phyloP scores from a whole-genome alignment of 371 early-diverging fungal species.

The Blakeslea trispora region DNA sequence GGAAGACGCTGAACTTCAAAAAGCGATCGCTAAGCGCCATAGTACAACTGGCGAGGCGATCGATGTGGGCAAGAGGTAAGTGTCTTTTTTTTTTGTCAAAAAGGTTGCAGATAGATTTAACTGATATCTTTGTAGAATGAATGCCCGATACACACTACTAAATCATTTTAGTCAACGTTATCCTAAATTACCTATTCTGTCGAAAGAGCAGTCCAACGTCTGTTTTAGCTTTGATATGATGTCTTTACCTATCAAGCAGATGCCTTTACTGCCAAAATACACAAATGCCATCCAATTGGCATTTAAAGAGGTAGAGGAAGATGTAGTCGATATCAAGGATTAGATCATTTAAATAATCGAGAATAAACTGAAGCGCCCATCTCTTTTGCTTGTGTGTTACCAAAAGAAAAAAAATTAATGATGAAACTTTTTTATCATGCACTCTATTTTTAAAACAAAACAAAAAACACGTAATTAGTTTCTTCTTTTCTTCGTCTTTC shows the following conservation, averaged over 20 bases:
- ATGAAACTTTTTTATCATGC: constrained; percentile 21
- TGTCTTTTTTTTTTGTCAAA: not conserved
- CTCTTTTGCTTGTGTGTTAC: constrained; percentile 1
- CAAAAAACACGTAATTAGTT: constrained; percentile 4
- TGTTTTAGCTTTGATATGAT: constrained; percentile 88
- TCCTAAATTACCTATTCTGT: constrained; percentile 73
- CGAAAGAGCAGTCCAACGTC: constrained; percentile 49
- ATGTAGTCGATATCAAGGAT: constrained; percentile 30
- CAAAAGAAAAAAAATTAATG: constrained; percentile 8
- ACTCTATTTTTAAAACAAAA: constrained; percentile 3
- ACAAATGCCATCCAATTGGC: constrained; percentile 57
- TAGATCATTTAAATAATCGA: constrained; percentile 3
- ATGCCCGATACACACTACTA: constrained; percentile 80
- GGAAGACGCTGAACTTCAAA: constrained; percentile 75
- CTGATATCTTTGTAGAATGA: constrained; percentile 55
- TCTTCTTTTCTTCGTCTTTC: constrained; percentile 3
- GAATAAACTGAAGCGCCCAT: constrained; percentile 8
- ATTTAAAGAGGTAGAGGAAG: constrained; percentile 57
- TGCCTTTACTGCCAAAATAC: constrained; percentile 63
- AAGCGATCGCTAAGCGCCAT: constrained; percentile 89
- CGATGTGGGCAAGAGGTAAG: constrained; percentile 69
- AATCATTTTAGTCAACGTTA: constrained; percentile 99
- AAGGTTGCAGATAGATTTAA: not conserved
- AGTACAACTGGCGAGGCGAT: constrained; percentile 92
- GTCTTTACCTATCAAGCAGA: constrained; percentile 63